A percentile compares a stretch with the other conserved stretches of the same genome.
Evolutionary conservation across 257 asterid genomes (phyloP).

Genomic region (Lavandula angustifolia): DNA sequence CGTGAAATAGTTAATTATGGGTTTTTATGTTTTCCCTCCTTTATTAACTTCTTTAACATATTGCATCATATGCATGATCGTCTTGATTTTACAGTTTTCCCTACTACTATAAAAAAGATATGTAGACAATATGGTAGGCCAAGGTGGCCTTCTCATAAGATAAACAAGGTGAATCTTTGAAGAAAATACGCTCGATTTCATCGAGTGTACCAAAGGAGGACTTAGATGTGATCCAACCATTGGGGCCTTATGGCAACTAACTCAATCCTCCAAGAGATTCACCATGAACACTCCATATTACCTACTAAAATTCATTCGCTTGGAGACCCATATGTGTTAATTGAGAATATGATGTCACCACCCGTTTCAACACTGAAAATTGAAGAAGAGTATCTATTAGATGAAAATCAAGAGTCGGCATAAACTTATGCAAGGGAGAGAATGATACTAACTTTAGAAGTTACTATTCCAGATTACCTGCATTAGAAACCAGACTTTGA

Average conservation of each 20-base stretch:
- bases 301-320: slow-evolving; percentile 23
- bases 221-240: slow-evolving; percentile 52
- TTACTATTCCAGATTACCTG: slow-evolving; percentile 37
- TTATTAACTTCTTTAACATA: neutral
- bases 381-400: slow-evolving; percentile 42
- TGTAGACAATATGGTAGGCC: slow-evolving; percentile 75
- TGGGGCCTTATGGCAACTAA: slow-evolving; percentile 49
- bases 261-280: slow-evolving; percentile 39
- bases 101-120: slow-evolving; percentile 75
- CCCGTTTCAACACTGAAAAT: slow-evolving; percentile 39
- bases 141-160: slow-evolving; percentile 87
- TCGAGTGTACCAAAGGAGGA: slow-evolving; percentile 66
- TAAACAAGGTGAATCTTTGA: slow-evolving; percentile 72
- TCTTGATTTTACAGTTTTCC: slow-evolving; percentile 58
- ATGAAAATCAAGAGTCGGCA: slow-evolving; percentile 28
- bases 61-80: neutral
- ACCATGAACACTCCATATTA: slow-evolving; percentile 22
- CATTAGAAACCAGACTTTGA: slow-evolving; percentile 39
- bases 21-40: neutral
- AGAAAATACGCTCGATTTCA: slow-evolving; percentile 68
- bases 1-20: neutral
- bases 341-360: slow-evolving; percentile 20
- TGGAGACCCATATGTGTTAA: slow-evolving; percentile 23
- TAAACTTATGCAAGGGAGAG: too few species aligned
- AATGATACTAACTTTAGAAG: neutral